A percentile compares a stretch with the other conserved stretches of the same genome.
phyloP scores from a whole-genome alignment of 2,329 filamentous ascomycete species.

The Trichoderma harzianum region DNA sequence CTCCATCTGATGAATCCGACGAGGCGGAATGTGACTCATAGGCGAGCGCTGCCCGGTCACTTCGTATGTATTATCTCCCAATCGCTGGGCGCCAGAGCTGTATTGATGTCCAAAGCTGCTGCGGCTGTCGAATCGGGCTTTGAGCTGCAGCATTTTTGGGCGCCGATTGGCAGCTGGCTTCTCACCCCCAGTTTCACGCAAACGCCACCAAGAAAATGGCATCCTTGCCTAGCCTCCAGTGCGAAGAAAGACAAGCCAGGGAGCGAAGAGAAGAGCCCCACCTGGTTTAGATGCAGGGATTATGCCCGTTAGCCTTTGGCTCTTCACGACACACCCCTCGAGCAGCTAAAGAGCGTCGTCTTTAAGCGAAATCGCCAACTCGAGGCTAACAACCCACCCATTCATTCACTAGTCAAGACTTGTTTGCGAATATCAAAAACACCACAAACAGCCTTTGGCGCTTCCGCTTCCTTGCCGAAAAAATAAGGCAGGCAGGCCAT shows the following conservation, averaged over 20 bases:
- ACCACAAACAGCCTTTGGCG: not conserved
- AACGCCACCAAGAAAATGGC: not conserved
- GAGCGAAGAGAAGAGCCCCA: not conserved
- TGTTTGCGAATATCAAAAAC: conserved; percentile 14
- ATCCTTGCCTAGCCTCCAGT: not conserved
- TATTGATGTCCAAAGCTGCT: conserved; percentile 27
- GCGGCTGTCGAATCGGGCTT: conserved; percentile 22
- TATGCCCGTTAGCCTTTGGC: not conserved
- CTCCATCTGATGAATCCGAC: not conserved
- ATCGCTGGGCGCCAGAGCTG: conserved; percentile 21
- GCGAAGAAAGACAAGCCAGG: not conserved
- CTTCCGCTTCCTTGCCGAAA: conserved; percentile 12
- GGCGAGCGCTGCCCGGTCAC: not conserved
- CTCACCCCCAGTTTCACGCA: conserved; percentile 15
- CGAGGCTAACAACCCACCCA: conserved; percentile 13
- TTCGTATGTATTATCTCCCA: conserved; percentile 23
- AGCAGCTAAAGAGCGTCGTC: conserved; percentile 13
- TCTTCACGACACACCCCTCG: conserved; percentile 1
- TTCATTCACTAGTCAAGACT: not conserved
- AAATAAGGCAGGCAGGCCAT: not conserved
- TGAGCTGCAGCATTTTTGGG: conserved; percentile 16
- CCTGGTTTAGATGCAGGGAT: not conserved
- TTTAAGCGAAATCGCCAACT: conserved; percentile 9
- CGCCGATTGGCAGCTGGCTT: conserved; percentile 22
- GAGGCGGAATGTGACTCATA: conserved; percentile 21